Evolutionary conservation across 1,284 basidiomycete genomes (phyloP), one percentile per base, ranked within the genome.

Genomic region (Naganishia cerealis): DNA sequence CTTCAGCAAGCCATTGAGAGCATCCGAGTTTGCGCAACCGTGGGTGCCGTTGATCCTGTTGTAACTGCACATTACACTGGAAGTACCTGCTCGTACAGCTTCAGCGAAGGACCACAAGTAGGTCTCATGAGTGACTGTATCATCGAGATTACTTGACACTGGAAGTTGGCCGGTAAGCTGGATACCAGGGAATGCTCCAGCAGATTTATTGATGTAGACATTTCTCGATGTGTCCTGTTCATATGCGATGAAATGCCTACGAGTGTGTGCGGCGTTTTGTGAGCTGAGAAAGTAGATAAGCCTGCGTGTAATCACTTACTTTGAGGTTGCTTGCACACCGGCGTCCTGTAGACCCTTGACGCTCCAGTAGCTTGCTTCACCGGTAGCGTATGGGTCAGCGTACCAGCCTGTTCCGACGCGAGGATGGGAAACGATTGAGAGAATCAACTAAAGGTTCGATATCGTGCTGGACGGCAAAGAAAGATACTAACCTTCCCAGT

Each of bases 1-100:
- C 81, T 94, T 94, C 70, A 94, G 82, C 46, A 92, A 83, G 66
- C 87, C 84, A 80, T 92, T 93, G 76, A 92, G 79, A 46, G 87
- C 83, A 72, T 87, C 85, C 74, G 87, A 84, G 75, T 90, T 91
- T 77, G 91, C 87, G 78, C 90, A 92, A 0, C 90, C 87, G 69
- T 87, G 89, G 0, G 88, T 90, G 40, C 86, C 86, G 77, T 94
- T 93, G 74, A 92, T 81, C 43, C 86, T 77, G 67, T 78, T 78
- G 75, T 79, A 79, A 2, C 70, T 76, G 73, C 81, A 82, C 83
- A 84, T 84, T 66, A 81, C 75, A 9, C 76, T 72, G 2, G 78
- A 78, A 4, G 76, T 76, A 1, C 82, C 83, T 0, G 83, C 83
- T 61, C 81, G 76, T 21, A 84, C 79, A 13, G 81, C 80, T 67